phyloP scores from a whole-genome alignment of 2,329 filamentous ascomycete species.

The Tolypocladium ophioglossoides region DNA sequence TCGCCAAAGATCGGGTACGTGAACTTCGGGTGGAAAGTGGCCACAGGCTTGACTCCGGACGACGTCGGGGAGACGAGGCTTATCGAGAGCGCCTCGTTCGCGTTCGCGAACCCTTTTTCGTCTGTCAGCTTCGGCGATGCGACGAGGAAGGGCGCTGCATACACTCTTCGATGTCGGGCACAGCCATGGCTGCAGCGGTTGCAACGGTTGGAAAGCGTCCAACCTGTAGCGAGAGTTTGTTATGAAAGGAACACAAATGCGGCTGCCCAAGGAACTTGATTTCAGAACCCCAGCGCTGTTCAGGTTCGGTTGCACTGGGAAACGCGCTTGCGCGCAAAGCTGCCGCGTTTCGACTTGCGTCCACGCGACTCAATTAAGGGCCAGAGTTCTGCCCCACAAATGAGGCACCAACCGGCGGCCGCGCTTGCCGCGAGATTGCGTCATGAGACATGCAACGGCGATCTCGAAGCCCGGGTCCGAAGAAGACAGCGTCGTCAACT shows the following conservation, averaged over 20 bases:
- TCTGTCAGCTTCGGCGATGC: background rate
- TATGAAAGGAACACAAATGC: background rate
- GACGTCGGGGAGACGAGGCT: conserved; percentile 43
- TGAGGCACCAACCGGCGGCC: conserved; percentile 5
- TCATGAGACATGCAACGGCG: conserved; percentile 3
- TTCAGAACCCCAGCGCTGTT: background rate
- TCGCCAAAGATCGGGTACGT: conserved; percentile 91
- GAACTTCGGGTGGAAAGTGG: conserved; percentile 72
- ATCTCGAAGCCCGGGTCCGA: background rate
- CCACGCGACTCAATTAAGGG: conserved; percentile 14
- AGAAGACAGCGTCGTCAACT: background rate
- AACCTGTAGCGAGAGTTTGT: background rate
- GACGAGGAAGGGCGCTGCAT: conserved; percentile 6
- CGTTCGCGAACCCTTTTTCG: conserved; percentile 43
- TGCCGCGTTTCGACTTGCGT: conserved; percentile 10
- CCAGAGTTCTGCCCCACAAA: conserved; percentile 7
- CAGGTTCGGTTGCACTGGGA: background rate
- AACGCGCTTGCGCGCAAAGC: conserved; percentile 4
- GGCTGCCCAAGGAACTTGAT: background rate
- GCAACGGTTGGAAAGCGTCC: background rate
- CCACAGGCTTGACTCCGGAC: conserved; percentile 43
- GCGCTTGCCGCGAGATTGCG: conserved; percentile 1
- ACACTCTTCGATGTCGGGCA: conserved; percentile 23
- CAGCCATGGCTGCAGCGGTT: conserved; percentile 16
- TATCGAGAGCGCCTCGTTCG: conserved; percentile 53